Base-by-base conservation (phyloP, 805 yeast genomes). In the Kuraishia molischiana region DNA sequence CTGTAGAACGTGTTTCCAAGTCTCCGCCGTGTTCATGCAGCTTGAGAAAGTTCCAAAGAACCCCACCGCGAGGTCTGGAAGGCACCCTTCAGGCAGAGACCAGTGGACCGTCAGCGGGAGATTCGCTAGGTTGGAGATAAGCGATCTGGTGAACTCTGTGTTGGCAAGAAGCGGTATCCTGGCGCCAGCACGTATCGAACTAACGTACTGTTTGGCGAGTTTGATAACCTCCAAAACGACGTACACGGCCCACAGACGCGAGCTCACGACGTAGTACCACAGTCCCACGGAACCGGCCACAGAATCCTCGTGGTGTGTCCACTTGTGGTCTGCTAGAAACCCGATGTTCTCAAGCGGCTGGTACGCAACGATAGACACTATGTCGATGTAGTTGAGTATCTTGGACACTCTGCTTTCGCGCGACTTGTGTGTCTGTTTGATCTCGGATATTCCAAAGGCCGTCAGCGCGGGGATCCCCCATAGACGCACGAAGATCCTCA, bases 31-130 rank as follows among this genome's bases (percentile, higher is more conserved):
- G 13, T 18, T 10, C 31, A 34, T 17, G n/a, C 15, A 17, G 15
- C 31, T 36, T 17, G 24, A 44, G 31, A 51, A 43, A n/a, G 60
- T 51, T n/a, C 64, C 65, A 39, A 56, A 50, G 15, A 60, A 46
- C 1, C 64, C 66, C 31, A 60, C 66, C 13, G 42, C 35, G 15
- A 58, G 38, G 19, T 52, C 53, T 34, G 48, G 41, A 20, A 61
- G 41, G 31, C 62, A 58, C 2, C 66, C 66, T 21, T 53, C 56
- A 10, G 41, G 44, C 28, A 53, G 38, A 28, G 64, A 58, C 66
- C 66, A 61, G 44, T 61, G 66, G 4, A 54, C 53, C 33, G 64
- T 58, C 32, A 61, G 48, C 10, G 66, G 66, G 28, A 60, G 43
- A 24, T 59, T 59, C 5, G 61, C 61, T 3, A 56, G 17, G 38